Percentiles rank a stretch among this genome's conserved stretches.
Evolutionary conservation across 805 yeast species (phyloP).

Genomic region (Monosporozyma aerobia): DNA sequence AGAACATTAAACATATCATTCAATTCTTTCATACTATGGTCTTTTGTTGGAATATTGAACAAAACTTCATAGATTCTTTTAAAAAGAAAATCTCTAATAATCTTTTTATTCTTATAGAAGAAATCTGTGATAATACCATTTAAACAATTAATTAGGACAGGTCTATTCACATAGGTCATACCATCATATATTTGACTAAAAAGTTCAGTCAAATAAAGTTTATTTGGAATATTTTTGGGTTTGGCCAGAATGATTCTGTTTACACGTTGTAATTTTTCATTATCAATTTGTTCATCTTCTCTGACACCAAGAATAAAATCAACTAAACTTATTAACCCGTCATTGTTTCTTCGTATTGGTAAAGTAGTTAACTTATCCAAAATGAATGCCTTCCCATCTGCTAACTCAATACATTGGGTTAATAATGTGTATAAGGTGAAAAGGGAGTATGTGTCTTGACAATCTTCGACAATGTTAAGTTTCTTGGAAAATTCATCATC

Average conservation of each 20-base stretch:
- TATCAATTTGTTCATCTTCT: conserved; percentile 52
- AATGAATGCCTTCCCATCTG: conserved; percentile 39
- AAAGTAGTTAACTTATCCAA: conserved; percentile 43
- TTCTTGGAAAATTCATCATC: conserved; percentile 21
- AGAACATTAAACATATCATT: conserved; percentile 59
- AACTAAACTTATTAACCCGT: conserved; percentile 66
- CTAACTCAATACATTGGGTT: conserved; percentile 40
- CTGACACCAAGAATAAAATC: conserved; percentile 73
- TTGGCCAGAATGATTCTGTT: conserved; percentile 55
- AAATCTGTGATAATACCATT: conserved; percentile 45
- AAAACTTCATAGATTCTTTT: conserved; percentile 39
- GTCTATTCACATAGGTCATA: conserved; percentile 50
- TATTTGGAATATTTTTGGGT: conserved; percentile 43
- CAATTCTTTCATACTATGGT: conserved; percentile 40
- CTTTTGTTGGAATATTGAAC: conserved; percentile 21
- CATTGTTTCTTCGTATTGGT: conserved; percentile 45
- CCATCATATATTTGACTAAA: conserved; percentile 56
- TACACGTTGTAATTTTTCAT: conserved; percentile 58
- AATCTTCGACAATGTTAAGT: conserved; percentile 30
- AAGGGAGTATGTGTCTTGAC: conserved; percentile 60
- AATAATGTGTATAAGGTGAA: conserved; percentile 52
- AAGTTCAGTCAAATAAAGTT: conserved; percentile 46
- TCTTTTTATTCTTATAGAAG: conserved; percentile 40
- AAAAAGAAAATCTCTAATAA: conserved; percentile 53
- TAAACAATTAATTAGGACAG: conserved; percentile 48